Conservation (phyloP, 495 filamentous ascomycete species). For the Mycothermus thermophilus region DNA sequence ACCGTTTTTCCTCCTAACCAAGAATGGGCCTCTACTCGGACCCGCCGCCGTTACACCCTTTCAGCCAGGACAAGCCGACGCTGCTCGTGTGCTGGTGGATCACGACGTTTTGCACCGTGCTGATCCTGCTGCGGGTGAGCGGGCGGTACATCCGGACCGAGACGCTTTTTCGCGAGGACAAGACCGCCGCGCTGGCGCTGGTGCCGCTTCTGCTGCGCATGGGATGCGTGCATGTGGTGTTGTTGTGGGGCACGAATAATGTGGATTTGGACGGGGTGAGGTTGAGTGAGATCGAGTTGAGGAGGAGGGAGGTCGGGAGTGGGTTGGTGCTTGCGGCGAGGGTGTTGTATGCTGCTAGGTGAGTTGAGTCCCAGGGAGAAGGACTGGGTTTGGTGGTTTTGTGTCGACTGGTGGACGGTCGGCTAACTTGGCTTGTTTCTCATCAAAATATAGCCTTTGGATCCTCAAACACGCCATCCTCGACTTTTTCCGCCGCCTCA, state of each 20-base stretch:
- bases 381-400: no score
- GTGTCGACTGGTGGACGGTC: background rate
- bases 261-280: constrained; percentile 27
- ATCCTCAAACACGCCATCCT: constrained; percentile 78
- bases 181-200: constrained; percentile 64
- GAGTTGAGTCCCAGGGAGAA: constrained; percentile 2
- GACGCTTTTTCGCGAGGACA: constrained; percentile 74
- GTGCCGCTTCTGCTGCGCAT: constrained; percentile 73
- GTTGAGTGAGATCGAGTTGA: constrained; percentile 34
- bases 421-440: constrained; percentile 1
- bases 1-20: no score
- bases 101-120: constrained; percentile 62
- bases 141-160: constrained; percentile 75
- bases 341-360: constrained; percentile 59
- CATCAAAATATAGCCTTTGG: constrained; percentile 56
- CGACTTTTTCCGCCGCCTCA: constrained; percentile 78
- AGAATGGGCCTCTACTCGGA: constrained; percentile 40
- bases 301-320: constrained; percentile 44
- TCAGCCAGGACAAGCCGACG: constrained; percentile 53
- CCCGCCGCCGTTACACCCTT: constrained; percentile 44
- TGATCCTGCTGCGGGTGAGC: constrained; percentile 61
- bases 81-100: constrained; percentile 93
- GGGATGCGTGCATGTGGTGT: constrained; percentile 71
- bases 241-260: constrained; percentile 85
- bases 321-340: constrained; percentile 50